Percentiles rank a stretch among this genome's conserved stretches.
Conservation (phyloP, 768 basidiomycete genomes). For the Trametes gibbosa region DNA sequence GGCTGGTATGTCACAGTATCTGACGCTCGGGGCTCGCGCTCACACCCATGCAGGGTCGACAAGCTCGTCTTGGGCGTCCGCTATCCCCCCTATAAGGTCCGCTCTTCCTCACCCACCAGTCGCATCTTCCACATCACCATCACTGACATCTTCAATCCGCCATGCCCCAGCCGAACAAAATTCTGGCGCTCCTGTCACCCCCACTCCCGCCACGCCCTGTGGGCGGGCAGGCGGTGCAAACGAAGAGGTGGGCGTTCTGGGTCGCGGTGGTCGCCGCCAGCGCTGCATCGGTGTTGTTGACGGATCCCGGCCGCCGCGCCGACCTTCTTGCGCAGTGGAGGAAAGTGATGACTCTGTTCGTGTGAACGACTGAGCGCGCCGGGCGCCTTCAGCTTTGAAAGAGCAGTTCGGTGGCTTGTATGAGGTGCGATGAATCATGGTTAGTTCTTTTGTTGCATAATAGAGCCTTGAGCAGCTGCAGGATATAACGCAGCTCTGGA, state of each 20-base stretch:
- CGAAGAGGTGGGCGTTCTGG: slow-evolving; percentile 18
- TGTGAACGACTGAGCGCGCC: neutral
- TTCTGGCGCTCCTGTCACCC: neutral
- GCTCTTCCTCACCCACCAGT: neutral
- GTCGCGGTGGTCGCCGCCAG: slow-evolving; percentile 8
- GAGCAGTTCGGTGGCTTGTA: no score
- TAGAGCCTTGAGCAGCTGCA: no score
- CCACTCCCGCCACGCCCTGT: slow-evolving; percentile 13
- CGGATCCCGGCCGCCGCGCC: neutral
- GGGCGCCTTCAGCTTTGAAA: no score
- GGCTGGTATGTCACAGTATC: slow-evolving; percentile 30
- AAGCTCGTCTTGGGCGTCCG: slow-evolving; percentile 29
- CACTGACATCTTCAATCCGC: no score
- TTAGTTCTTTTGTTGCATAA: no score
- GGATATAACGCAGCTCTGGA: no score
- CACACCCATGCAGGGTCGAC: slow-evolving; percentile 30
- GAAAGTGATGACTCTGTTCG: neutral
- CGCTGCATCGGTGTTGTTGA: slow-evolving; percentile 7
- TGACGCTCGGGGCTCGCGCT: neutral
- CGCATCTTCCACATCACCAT: no score
- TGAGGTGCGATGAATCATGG: no score
- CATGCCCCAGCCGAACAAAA: slow-evolving; percentile 3
- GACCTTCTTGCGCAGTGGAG: neutral
- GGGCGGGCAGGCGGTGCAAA: neutral
- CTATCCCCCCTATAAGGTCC: slow-evolving; percentile 39